phyloP scores from a whole-genome alignment of 1,284 basidiomycete species.

The Malassezia cuniculi region DNA sequence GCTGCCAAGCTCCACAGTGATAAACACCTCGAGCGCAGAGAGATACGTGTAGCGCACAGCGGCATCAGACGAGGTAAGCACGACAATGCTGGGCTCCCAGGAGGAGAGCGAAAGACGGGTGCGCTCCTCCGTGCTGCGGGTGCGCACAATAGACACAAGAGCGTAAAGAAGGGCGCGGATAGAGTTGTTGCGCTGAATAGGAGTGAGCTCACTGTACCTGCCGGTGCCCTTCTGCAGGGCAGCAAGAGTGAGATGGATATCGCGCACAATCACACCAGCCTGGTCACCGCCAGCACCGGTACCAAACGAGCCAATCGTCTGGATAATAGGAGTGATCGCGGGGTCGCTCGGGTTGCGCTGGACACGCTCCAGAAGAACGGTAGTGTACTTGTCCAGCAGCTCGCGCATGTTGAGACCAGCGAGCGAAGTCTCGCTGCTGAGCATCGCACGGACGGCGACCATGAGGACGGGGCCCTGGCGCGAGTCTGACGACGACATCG shows the following conservation, averaged over 20 bases:
- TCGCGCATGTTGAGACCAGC: slow-evolving; percentile 85
- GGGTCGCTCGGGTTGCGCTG: slow-evolving; percentile 50
- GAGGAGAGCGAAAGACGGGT: slow-evolving; percentile 8
- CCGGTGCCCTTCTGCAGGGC: slow-evolving; percentile 57
- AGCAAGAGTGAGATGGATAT: slow-evolving; percentile 61
- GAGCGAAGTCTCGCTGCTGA: slow-evolving; percentile 67
- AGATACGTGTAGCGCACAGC: slow-evolving; percentile 9
- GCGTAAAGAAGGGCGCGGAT: slow-evolving; percentile 62
- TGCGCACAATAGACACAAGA: slow-evolving; percentile 58
- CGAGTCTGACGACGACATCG: not conserved
- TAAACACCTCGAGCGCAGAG: slow-evolving; percentile 7
- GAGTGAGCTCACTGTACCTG: slow-evolving; percentile 36
- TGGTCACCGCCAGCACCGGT: slow-evolving; percentile 93
- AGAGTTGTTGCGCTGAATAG: slow-evolving; percentile 53
- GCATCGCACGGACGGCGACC: slow-evolving; percentile 39
- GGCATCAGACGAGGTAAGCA: slow-evolving; percentile 5
- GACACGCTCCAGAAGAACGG: slow-evolving; percentile 61
- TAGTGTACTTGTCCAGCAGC: slow-evolving; percentile 54
- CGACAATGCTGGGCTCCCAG: slow-evolving; percentile 5
- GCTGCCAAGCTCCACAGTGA: slow-evolving; percentile 12
- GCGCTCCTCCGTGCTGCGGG: slow-evolving; percentile 34
- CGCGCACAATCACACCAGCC: slow-evolving; percentile 78
- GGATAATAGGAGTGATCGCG: slow-evolving; percentile 59
- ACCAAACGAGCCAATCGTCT: slow-evolving; percentile 69
- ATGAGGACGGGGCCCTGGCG: not conserved